A percentile compares a stretch with the other conserved stretches of the same genome.
Conservation (phyloP, 345 rosid species). For the Eucalyptus shirleyi region DNA sequence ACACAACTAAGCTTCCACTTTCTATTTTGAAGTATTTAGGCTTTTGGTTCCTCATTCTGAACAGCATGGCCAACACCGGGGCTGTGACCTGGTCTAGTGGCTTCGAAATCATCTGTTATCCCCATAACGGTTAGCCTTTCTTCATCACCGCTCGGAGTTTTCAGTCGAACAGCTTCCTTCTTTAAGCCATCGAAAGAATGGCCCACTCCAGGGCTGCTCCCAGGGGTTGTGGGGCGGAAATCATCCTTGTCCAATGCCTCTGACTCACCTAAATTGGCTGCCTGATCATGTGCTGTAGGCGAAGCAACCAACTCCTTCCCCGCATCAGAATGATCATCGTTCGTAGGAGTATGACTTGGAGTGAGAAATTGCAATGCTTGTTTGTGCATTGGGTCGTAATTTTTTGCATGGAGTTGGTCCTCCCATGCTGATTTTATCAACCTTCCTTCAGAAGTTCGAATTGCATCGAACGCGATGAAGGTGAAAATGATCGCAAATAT, state of each 20-base stretch:
- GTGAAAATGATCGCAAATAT: slow-evolving; percentile 1
- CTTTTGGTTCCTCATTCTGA: background rate
- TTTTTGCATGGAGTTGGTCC: background rate
- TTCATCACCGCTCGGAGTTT: background rate
- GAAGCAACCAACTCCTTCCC: background rate
- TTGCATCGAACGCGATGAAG: background rate
- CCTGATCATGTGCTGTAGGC: background rate
- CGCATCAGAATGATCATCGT: background rate
- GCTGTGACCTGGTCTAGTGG: background rate
- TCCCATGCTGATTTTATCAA: background rate
- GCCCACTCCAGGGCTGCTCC: background rate
- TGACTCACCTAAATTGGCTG: background rate
- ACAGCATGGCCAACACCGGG: background rate
- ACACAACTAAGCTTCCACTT: background rate
- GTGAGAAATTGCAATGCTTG: background rate
- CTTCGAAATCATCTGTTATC: background rate
- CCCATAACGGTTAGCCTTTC: slow-evolving; percentile 3
- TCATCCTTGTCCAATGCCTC: background rate
- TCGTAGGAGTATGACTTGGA: background rate
- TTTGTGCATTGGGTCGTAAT: background rate
- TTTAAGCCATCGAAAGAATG: background rate
- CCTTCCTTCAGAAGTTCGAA: background rate
- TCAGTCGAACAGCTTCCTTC: background rate
- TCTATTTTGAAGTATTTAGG: background rate
- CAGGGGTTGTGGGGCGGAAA: background rate